Conservation (phyloP, 163 green algal species). For the Scenedesmus sp. region DNA sequence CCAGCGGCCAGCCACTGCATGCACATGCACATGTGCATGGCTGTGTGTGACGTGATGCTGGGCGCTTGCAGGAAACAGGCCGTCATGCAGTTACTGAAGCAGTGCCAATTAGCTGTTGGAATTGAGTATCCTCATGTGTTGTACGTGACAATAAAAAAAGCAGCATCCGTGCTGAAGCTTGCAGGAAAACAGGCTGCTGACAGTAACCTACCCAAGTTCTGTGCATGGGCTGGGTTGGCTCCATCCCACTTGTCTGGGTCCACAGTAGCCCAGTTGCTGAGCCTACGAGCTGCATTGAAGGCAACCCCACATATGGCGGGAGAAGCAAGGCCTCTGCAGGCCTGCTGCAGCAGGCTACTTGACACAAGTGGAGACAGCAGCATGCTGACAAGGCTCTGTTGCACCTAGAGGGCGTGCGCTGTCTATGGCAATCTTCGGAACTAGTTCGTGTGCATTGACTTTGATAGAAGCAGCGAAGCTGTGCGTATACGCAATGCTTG, state of each 20-base stretch:
- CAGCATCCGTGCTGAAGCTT: background rate
- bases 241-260: conserved; percentile 68
- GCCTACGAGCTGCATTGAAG: background rate
- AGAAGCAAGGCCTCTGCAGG: background rate
- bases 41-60: too few species aligned
- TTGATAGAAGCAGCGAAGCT: background rate
- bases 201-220: conserved; percentile 74
- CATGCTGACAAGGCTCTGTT: background rate
- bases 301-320: background rate
- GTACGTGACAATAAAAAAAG: background rate
- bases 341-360: background rate
- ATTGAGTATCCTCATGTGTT: background rate
- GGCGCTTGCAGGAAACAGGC: conserved; percentile 9
- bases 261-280: conserved; percentile 67
- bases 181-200: background rate
- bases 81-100: background rate
- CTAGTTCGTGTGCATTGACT: background rate
- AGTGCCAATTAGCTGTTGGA: background rate
- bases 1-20: conserved; percentile 81
- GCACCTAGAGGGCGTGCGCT: background rate
- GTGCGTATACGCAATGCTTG: background rate
- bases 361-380: background rate
- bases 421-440: background rate
- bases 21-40: background rate
- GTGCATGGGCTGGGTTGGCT: conserved; percentile 63